Percentiles rank a stretch among this genome's conserved stretches.
phyloP scores from a whole-genome alignment of 495 filamentous ascomycete species.

The Aspergillus incahuasiensis region DNA sequence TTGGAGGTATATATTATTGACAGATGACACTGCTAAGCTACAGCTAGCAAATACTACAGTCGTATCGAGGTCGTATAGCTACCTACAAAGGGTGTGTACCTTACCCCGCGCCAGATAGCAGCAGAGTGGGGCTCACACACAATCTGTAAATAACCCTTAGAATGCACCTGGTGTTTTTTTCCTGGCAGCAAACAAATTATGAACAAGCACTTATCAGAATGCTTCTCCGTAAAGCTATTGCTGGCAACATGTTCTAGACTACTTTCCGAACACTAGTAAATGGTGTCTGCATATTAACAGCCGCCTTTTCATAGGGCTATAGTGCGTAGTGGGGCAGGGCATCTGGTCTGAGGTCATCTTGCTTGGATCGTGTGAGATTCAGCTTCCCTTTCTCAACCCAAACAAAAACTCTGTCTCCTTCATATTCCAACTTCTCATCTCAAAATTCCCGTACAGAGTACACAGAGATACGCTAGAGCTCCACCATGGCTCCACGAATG shows the following conservation, averaged over 20 bases:
- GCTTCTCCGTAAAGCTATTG: neutral
- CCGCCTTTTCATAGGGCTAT: neutral
- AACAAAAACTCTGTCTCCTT: neutral
- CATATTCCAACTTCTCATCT: neutral
- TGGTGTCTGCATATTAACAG: neutral
- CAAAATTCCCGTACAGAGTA: neutral
- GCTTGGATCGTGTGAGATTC: neutral
- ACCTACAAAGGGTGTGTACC: neutral
- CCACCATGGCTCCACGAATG: slow-evolving; percentile 28
- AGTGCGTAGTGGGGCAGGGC: neutral
- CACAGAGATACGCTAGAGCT: neutral
- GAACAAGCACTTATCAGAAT: neutral
- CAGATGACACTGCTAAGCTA: neutral
- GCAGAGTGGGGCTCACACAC: neutral
- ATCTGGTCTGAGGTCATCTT: slow-evolving; percentile 3
- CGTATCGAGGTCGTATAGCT: neutral
- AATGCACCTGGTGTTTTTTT: neutral
- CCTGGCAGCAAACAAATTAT: neutral
- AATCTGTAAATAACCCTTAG: neutral
- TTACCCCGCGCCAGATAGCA: neutral
- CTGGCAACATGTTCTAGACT: neutral
- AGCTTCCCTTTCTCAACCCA: neutral
- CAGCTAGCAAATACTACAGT: neutral
- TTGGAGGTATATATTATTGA: no score
- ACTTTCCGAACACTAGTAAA: neutral